Base-by-base conservation (phyloP, 192 early-diverging fungal genomes). In the Rhizoclosmatium sp. region DNA sequence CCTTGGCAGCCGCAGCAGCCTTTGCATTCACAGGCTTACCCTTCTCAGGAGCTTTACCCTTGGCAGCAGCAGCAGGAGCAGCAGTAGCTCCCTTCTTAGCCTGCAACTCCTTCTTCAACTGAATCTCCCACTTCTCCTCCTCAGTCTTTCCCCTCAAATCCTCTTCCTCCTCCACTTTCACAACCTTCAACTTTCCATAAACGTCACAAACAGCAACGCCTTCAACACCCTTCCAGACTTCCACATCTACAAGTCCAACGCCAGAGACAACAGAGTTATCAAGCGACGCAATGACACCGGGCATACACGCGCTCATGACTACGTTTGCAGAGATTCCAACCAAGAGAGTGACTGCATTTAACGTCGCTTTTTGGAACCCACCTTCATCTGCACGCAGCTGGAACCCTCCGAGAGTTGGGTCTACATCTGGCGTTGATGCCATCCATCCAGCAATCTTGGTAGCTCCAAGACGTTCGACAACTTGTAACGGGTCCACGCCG, bases 91-190 rank as follows among this genome's bases (percentile, higher is more conserved):
- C 85, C 66, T 93, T 93, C 80, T 93, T 91, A 48, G 92, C 91
- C 44, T 80, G 65, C 44, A 95, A 75, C 66, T 93, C 89, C 62
- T 93, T 92, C 66, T 88, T 91, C 12, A 94, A 70, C 47, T 94
- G 92, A 10, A 85, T 87, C 85, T 94, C 93, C 92, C 93, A 95
- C 71, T 94, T 91, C 82, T 93, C 88, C 49, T 94, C 92, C 19
- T 89, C 87, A 65, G 87, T 92, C 65, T 23, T 19, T 7, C 46
- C n/a, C 49, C 54, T 46, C 59, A 39, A 23, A 19, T 75, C 73
- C 47, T 69, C 70, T 48, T 71, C 58, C 7, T 61, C 59, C n/a
- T 41, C 58, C 5, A 12, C 51, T 1, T 51, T 31, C 76, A 47
- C 60, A 44, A 75, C 73, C 66, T 79, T 79, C 60, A 61, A 59